Evolutionary conservation across 352 stramenopile genomes (phyloP), one percentile per base, ranked within the genome.

Genomic region (Peronosclerospora sorghi): DNA sequence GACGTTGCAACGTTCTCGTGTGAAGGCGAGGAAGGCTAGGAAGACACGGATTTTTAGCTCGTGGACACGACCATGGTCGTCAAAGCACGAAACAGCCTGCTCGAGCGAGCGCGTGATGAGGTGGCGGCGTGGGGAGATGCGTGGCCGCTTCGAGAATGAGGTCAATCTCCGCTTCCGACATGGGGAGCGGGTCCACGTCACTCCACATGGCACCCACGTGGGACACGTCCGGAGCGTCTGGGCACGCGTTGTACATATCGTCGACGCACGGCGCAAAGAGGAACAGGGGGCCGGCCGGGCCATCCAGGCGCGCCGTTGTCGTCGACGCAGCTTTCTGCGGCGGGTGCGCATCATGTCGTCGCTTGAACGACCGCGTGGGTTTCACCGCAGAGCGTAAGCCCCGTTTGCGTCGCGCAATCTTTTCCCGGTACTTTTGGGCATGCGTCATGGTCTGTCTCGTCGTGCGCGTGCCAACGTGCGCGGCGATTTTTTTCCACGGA

Each of bases 401-500:
- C 8, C 58, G 60, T 35, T 73, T 77, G 26, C 71, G 59, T 2
- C 72, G 61, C 10, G 62, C 64, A 35, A 79, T 73, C 46, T 69
- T 73, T 45, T 79, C 58, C 8, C 68, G 62, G 41, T 77, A 76
- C 34, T 80, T 80, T 35, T 80, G 68, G 9, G 65, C 68, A 45
- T 80, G 65, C 4, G 68, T 74, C 65, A 77, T 76, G 14, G 63
- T 74, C 30, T 77, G 68, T 5, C 65, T 44, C 2, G 86, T 76
- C 1, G 72, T 83, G 30, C 72, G 62, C 0, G 68, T 78, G 20
- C 65, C 56, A 9, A 83, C 61, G 24, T 78, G 41, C 1, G 58
- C 62, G 10, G 74, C 68, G 30, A 84, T 77, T 20, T 68, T 58
- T 32, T 82, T 83, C 70, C 68, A 86, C 14, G 73, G 70, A 1